Percentiles rank a stretch among this genome's conserved stretches.
phyloP scores from a whole-genome alignment of 106 monocot genomes.

The Hemerocallis citrina region DNA sequence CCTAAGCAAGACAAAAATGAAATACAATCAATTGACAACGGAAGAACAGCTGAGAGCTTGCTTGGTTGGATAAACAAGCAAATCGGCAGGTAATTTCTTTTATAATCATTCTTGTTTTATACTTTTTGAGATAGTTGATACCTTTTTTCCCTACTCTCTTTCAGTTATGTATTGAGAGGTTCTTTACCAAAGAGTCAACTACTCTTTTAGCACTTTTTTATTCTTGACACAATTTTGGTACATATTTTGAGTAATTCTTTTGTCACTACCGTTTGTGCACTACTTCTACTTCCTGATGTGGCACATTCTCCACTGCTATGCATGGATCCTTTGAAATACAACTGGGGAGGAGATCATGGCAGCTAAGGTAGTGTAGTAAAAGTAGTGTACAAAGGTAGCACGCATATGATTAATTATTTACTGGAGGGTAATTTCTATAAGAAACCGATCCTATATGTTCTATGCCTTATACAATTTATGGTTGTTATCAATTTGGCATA shows the following conservation, averaged over 20 bases:
- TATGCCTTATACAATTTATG: too few relatives aligned
- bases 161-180: background rate
- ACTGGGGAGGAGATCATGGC: too few relatives aligned
- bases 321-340: too few relatives aligned
- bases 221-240: background rate
- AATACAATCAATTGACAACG: slow-evolving; percentile 64
- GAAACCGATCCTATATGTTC: too few relatives aligned
- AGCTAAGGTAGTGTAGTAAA: too few relatives aligned
- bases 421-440: too few relatives aligned
- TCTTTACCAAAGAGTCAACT: background rate
- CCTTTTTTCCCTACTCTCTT: background rate
- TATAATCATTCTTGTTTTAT: background rate
- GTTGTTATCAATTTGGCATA: too few relatives aligned
- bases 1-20: slow-evolving; percentile 63
- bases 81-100: slow-evolving; percentile 54
- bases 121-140: background rate
- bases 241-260: background rate
- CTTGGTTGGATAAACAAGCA: slow-evolving; percentile 91
- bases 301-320: too few relatives aligned
- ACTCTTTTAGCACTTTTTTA: background rate
- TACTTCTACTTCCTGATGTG: background rate
- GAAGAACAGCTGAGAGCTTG: slow-evolving; percentile 64
- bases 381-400: too few relatives aligned
- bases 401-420: too few relatives aligned
- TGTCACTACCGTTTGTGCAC: background rate